These are phyloP conservation scores for Penicillium macrosclerotiorum DNA, from an alignment of 495 filamentous ascomycete species.

Conservation along the genomic window DNA sequence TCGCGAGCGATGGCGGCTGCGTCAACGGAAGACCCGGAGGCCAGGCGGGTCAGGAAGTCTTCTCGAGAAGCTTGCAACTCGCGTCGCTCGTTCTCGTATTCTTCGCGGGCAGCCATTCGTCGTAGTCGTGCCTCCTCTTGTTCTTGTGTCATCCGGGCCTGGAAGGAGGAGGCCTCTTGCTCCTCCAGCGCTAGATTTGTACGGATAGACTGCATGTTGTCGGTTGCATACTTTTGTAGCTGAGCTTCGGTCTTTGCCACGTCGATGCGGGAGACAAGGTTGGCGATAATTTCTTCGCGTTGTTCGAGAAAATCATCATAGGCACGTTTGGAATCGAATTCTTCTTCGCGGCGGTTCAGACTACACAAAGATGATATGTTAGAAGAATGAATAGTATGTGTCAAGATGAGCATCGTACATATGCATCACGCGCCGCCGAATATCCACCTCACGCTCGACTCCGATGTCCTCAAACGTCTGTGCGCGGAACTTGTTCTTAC, in stretches of 20 bases:
- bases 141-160: slow-evolving; percentile 65
- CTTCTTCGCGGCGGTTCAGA: slow-evolving; percentile 85
- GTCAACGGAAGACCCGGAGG: slow-evolving; percentile 44
- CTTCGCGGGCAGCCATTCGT: slow-evolving; percentile 53
- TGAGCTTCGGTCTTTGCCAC: slow-evolving; percentile 66
- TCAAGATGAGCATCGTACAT: slow-evolving; percentile 43
- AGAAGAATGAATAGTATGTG: neutral
- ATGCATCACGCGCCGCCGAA: slow-evolving; percentile 73
- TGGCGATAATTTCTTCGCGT: slow-evolving; percentile 86
- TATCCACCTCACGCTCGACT: slow-evolving; percentile 93
- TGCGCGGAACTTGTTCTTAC: slow-evolving; percentile 76
- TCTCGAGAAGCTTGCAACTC: slow-evolving; percentile 58
- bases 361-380: slow-evolving; percentile 22
- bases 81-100: slow-evolving; percentile 63
- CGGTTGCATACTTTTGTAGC: slow-evolving; percentile 63
- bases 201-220: slow-evolving; percentile 59
- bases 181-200: slow-evolving; percentile 53
- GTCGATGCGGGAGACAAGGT: slow-evolving; percentile 72
- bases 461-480: slow-evolving; percentile 89
- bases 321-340: slow-evolving; percentile 76
- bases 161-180: slow-evolving; percentile 52
- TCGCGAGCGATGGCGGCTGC: slow-evolving; percentile 52
- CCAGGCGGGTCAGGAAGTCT: slow-evolving; percentile 55
- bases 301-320: slow-evolving; percentile 95
- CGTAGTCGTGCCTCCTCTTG: slow-evolving; percentile 60